Evolutionary conservation across 1,284 basidiomycete genomes (phyloP).

Genomic region (Puccinia novopanici): DNA sequence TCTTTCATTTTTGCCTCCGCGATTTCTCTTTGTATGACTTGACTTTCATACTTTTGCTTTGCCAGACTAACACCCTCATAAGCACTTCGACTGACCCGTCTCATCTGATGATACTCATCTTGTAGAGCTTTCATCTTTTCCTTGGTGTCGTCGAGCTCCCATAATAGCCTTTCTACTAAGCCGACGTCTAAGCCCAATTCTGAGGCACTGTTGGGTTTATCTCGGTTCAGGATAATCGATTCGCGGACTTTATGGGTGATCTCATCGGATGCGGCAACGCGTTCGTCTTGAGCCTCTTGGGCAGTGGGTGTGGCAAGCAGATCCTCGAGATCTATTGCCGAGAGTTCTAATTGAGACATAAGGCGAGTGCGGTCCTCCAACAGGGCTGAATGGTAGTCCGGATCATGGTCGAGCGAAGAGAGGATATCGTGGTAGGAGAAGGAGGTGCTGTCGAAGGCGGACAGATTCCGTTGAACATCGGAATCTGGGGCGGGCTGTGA

Average conservation of each 20-base stretch:
- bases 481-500: background rate
- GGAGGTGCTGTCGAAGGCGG: background rate
- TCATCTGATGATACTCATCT: conserved; percentile 77
- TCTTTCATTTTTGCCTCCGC: conserved; percentile 87
- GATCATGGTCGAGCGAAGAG: conserved; percentile 19
- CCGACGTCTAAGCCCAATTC: conserved; percentile 70
- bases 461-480: background rate
- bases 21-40: conserved; percentile 80
- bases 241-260: conserved; percentile 10
- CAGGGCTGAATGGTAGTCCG: background rate
- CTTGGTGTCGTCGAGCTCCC: conserved; percentile 70
- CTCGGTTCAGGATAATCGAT: conserved; percentile 23
- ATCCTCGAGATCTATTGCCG: conserved; percentile 10
- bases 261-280: conserved; percentile 1
- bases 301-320: conserved; percentile 17
- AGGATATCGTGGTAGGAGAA: conserved; percentile 31
- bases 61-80: conserved; percentile 84
- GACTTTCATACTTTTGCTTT: conserved; percentile 84
- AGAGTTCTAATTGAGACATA: conserved; percentile 25
- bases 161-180: conserved; percentile 73
- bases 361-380: conserved; percentile 15
- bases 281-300: background rate
- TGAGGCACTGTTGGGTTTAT: conserved; percentile 67
- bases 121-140: conserved; percentile 71
- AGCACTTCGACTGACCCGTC: conserved; percentile 78